These are phyloP conservation scores for Perkinsus olseni DNA, from an alignment of 169 alveolate species.

Conservation along the genomic window DNA sequence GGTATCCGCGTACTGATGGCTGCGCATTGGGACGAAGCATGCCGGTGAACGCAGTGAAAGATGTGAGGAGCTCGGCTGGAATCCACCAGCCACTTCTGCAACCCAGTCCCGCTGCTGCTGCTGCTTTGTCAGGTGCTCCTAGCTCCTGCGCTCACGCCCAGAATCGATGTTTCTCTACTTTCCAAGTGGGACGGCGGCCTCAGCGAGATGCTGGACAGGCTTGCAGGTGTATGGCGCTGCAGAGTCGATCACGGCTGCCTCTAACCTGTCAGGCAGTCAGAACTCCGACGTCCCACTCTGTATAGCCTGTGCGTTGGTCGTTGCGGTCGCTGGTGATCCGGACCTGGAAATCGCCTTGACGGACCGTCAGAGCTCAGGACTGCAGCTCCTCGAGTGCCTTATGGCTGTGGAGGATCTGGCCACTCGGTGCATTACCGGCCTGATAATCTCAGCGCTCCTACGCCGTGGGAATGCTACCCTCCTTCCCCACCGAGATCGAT, in stretches of 20 bases:
- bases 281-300: not conserved
- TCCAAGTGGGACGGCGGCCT: no score
- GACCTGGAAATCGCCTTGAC: not conserved
- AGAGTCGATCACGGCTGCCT: no score
- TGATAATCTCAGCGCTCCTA: not conserved
- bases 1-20: not conserved
- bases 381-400: not conserved
- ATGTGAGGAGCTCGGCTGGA: not conserved
- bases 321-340: not conserved
- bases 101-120: no score
- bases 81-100: no score
- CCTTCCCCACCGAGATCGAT: not conserved
- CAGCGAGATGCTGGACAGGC: no score
- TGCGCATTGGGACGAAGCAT: not conserved
- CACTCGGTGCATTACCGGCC: not conserved
- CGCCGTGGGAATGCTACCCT: not conserved
- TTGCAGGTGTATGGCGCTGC: no score
- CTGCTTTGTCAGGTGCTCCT: no score
- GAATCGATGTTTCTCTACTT: no score
- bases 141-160: no score
- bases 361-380: not conserved
- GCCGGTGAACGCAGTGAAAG: not conserved
- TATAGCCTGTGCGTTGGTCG: not conserved
- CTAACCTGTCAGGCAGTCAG: no score
- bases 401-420: not conserved